phyloP scores from a whole-genome alignment of 495 filamentous ascomycete species.

The Aspergillus hancockii region DNA sequence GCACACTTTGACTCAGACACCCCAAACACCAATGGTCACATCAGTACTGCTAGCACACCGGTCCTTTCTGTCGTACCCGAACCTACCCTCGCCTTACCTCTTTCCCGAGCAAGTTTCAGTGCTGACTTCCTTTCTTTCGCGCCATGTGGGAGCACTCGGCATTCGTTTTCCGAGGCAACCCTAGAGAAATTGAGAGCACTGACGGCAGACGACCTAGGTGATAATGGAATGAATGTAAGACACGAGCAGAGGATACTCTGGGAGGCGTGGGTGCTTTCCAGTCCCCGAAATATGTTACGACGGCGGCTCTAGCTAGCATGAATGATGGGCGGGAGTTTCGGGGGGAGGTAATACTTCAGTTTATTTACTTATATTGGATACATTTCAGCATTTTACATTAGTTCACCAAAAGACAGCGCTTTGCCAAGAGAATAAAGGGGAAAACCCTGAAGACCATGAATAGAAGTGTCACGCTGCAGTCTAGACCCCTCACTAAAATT shows the following conservation, averaged over 20 bases:
- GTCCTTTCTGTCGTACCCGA: slow-evolving; percentile 16
- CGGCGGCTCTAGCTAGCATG: background rate
- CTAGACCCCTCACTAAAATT: background rate
- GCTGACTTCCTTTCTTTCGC: slow-evolving; percentile 14
- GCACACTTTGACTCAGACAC: slow-evolving; percentile 51
- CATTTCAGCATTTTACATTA: background rate
- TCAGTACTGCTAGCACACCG: slow-evolving; percentile 9
- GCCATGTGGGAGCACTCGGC: slow-evolving; percentile 19
- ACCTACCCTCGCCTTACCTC: slow-evolving; percentile 9
- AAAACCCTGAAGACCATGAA: background rate
- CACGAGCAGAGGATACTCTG: slow-evolving; percentile 57
- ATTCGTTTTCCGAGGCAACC: slow-evolving; percentile 23
- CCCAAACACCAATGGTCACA: slow-evolving; percentile 17
- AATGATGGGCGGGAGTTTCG: background rate
- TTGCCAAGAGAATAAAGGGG: background rate
- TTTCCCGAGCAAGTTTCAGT: slow-evolving; percentile 9
- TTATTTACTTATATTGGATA: background rate
- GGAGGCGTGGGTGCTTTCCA: slow-evolving; percentile 64
- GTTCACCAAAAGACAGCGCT: slow-evolving; percentile 3
- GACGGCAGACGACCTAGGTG: slow-evolving; percentile 53
- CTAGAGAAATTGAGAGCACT: slow-evolving; percentile 27
- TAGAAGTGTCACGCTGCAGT: background rate
- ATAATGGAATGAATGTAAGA: slow-evolving; percentile 56
- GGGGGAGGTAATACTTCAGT: background rate
- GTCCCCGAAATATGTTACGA: slow-evolving; percentile 10